Percentiles rank a stretch among this genome's conserved stretches.
Evolutionary conservation across 2,329 filamentous ascomycete species (phyloP).

Genomic region (Plenodomus lindquistii): DNA sequence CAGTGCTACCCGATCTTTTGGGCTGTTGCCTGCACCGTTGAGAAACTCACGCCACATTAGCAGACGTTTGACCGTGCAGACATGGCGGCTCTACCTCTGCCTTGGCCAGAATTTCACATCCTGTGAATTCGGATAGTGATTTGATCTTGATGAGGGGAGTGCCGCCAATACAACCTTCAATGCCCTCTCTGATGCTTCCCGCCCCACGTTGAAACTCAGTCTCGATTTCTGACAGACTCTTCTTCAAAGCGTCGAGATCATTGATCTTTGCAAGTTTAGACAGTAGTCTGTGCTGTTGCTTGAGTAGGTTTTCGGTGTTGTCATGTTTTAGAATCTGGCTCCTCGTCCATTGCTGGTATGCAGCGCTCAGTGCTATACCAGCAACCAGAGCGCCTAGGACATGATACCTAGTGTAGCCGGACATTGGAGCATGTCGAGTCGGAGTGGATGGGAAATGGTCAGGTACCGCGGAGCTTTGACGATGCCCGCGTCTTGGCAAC

Average conservation of each 20-base stretch:
- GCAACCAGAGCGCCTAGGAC: conserved; percentile 74
- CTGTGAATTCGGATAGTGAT: conserved; percentile 82
- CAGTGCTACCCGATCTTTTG: conserved; percentile 92
- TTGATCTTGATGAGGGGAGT: conserved; percentile 87
- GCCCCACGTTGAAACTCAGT: conserved; percentile 12
- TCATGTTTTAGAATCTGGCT: conserved; percentile 24
- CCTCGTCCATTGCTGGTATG: conserved; percentile 17
- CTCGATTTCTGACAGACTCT: conserved; percentile 25
- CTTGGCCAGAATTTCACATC: conserved; percentile 88
- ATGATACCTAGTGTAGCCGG: conserved; percentile 56
- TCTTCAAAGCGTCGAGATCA: conserved; percentile 29
- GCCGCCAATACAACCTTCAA: conserved; percentile 90
- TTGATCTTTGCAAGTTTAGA: conserved; percentile 28
- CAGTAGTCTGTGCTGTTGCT: conserved; percentile 23
- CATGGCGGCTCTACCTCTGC: conserved; percentile 64
- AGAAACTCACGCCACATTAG: conserved; percentile 62
- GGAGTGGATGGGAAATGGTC: conserved; percentile 9
- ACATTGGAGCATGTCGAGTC: conserved; percentile 28
- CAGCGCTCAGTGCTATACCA: conserved; percentile 69
- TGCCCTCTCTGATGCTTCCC: conserved; percentile 68
- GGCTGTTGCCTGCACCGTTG: conserved; percentile 90
- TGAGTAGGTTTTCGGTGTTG: conserved; percentile 19
- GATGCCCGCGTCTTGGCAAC: conserved; percentile 31
- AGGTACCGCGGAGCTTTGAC: conserved; percentile 25
- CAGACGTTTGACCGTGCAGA: neutral